Conservation (phyloP, 495 filamentous ascomycete species). For the Barbatosphaeria neglecta region DNA sequence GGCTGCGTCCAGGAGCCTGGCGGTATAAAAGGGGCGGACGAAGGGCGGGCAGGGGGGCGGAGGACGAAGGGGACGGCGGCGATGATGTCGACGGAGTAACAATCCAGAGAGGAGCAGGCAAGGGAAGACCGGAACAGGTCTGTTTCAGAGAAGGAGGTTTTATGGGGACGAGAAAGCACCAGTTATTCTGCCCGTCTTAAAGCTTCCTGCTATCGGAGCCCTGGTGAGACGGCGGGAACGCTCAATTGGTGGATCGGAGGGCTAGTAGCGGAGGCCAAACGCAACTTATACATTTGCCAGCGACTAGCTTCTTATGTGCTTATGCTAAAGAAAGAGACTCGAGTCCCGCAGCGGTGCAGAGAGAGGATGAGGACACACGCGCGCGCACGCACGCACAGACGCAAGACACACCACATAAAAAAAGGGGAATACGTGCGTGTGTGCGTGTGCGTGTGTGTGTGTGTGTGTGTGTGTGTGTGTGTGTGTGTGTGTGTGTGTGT, state of each 20-base stretch:
- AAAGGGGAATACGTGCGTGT: no score
- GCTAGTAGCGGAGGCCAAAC: constrained; percentile 16
- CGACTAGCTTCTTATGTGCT: constrained; percentile 3
- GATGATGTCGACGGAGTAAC: constrained; percentile 9
- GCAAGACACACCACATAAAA: neutral
- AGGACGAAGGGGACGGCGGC: constrained; percentile 10
- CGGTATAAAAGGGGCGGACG: neutral
- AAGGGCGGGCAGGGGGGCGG: constrained; percentile 6
- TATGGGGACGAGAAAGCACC: neutral
- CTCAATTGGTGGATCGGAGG: constrained; percentile 11
- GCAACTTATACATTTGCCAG: constrained; percentile 25
- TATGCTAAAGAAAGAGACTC: constrained; percentile 3
- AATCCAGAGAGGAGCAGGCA: constrained; percentile 1
- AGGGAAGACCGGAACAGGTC: constrained; percentile 5
- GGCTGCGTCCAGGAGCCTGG: neutral
- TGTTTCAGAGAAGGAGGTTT: constrained; percentile 1
- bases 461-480: no score
- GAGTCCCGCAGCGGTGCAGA: neutral
- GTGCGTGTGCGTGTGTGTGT: no score
- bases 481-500: no score
- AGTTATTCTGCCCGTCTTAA: constrained; percentile 4
- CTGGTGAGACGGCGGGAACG: constrained; percentile 14
- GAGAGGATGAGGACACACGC: neutral
- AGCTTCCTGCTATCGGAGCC: constrained; percentile 22
- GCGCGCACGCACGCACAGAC: neutral